Conservation (phyloP, 2,329 filamentous ascomycete genomes). For the Botrytis cinerea region DNA sequence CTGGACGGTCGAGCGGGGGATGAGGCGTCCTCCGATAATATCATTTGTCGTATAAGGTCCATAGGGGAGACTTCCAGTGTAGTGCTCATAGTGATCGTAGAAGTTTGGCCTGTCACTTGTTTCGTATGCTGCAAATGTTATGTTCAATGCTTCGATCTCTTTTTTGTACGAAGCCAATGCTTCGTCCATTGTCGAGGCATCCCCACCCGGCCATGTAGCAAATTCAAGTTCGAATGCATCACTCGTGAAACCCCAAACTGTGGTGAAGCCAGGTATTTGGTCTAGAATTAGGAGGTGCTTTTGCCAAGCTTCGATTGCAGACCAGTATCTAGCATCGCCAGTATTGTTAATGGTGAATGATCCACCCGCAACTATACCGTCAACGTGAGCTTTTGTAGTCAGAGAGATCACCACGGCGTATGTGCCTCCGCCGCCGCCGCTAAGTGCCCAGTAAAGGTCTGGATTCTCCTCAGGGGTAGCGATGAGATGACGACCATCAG, state of each 20-base stretch:
- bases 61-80: neutral
- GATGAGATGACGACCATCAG: neutral
- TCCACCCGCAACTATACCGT: slow-evolving; percentile 2
- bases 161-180: neutral
- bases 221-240: neutral
- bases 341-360: slow-evolving; percentile 10
- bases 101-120: neutral
- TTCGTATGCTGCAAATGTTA: slow-evolving; percentile 6
- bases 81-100: slow-evolving; percentile 1
- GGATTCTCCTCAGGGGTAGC: neutral
- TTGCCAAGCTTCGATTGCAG: neutral
- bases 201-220: neutral
- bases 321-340: neutral
- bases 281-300: neutral
- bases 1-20: neutral
- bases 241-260: neutral
- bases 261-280: neutral
- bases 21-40: neutral
- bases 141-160: neutral
- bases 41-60: neutral
- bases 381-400: neutral
- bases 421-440: neutral
- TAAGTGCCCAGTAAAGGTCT: slow-evolving; percentile 7
- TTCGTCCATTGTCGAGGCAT: neutral
- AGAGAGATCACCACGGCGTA: neutral